These are phyloP conservation scores for Lentinula boryana DNA, from an alignment of 768 basidiomycete genomes.

Conservation along the genomic window DNA sequence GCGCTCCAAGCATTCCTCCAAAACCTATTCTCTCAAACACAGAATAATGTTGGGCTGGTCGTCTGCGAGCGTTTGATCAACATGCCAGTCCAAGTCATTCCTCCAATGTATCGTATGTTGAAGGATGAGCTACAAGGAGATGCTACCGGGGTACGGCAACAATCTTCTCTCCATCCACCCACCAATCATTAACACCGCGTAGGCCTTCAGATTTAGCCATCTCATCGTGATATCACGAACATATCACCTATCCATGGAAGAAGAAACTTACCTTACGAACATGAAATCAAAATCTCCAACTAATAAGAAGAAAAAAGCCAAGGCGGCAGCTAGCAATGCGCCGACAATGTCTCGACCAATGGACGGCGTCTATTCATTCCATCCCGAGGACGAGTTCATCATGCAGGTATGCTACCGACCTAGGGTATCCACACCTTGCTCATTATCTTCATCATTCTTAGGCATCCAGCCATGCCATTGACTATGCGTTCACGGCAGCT, in stretches of 20 bases:
- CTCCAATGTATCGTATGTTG: constrained; percentile 91
- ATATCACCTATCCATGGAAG: constrained; percentile 67
- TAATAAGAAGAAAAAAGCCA: constrained; percentile 29
- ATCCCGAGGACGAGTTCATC: constrained; percentile 80
- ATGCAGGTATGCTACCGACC: constrained; percentile 41
- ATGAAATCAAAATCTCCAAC: constrained; percentile 29
- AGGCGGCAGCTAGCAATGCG: constrained; percentile 15
- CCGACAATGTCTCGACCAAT: constrained; percentile 19
- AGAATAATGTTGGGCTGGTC: constrained; percentile 70
- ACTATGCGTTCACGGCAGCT: constrained; percentile 45
- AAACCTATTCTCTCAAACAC: constrained; percentile 42
- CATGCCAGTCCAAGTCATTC: constrained; percentile 90
- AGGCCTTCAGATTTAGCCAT: constrained; percentile 69
- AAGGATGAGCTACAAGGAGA: constrained; percentile 76
- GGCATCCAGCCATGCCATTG: constrained; percentile 45
- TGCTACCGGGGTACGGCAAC: constrained; percentile 47
- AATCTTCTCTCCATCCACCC: neutral
- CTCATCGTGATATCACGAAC: constrained; percentile 72
- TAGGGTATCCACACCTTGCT: neutral
- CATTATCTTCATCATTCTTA: constrained; percentile 16
- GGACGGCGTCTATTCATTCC: constrained; percentile 67
- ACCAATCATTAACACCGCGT: constrained; percentile 10
- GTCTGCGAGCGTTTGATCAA: constrained; percentile 89
- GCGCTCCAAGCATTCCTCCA: constrained; percentile 50
- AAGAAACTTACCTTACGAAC: constrained; percentile 47